Evolutionary conservation across 768 basidiomycete genomes (phyloP).

Genomic region (Suillus ampliporus): DNA sequence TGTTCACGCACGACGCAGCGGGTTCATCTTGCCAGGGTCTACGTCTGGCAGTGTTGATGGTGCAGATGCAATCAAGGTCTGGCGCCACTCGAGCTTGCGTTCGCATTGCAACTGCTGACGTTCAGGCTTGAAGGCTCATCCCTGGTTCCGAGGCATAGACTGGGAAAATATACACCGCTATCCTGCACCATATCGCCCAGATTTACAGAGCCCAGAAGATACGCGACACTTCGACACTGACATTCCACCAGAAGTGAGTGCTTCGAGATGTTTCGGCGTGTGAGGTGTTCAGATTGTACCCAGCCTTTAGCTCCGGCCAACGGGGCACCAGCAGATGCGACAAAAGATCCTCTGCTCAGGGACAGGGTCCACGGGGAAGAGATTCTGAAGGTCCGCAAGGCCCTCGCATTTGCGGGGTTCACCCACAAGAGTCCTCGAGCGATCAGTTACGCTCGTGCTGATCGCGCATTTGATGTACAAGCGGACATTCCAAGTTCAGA

Average conservation of each 20-base stretch:
- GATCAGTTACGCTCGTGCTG: conserved; percentile 76
- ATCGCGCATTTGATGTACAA: conserved; percentile 69
- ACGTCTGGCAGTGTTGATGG: conserved; percentile 71
- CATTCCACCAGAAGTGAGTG: conserved; percentile 84
- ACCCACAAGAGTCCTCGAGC: conserved; percentile 88
- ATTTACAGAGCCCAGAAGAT: conserved; percentile 81
- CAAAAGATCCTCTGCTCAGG: conserved; percentile 86
- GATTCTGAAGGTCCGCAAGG: conserved; percentile 90
- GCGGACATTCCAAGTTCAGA: conserved; percentile 55
- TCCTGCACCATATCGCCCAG: conserved; percentile 88
- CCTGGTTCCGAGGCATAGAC: conserved; percentile 92
- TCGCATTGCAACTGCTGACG: conserved; percentile 25
- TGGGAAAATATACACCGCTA: conserved; percentile 86
- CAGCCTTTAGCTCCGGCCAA: conserved; percentile 91
- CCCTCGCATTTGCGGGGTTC: conserved; percentile 88
- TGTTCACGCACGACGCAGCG: conserved; percentile 74
- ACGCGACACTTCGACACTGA: conserved; percentile 96
- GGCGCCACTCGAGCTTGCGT: conserved; percentile 24
- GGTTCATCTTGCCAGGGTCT: conserved; percentile 59
- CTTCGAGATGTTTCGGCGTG: conserved; percentile 33
- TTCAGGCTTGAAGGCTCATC: conserved; percentile 62
- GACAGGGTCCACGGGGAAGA: conserved; percentile 86
- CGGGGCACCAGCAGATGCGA: conserved; percentile 82
- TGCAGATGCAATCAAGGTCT: conserved; percentile 88
- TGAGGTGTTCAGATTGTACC: conserved; percentile 28